Evolutionary conservation across 2,329 filamentous ascomycete species (phyloP), one percentile per base, ranked within the genome.

Genomic region (Lecanicillium sp.): DNA sequence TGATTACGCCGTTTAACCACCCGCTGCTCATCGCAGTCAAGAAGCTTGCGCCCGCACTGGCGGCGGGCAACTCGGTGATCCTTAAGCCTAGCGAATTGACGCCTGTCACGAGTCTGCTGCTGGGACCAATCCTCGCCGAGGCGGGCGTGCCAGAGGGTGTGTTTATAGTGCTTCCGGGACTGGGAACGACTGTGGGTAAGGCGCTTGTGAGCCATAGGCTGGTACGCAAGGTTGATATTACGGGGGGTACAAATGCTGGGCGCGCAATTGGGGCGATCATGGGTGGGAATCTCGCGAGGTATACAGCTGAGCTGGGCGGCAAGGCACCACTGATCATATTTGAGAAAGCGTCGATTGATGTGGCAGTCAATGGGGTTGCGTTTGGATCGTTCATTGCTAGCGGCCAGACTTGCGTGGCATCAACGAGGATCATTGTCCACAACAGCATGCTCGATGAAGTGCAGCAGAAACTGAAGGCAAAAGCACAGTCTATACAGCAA

Each of bases 391-490:
- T 77, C 49, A 66, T 77, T 15, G 76, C 75, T 6, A 75, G 73
- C 46, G 76, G 76, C 0, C 76, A 79, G 63, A 77, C 74, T 2
- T 79, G 76, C 53, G 85, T 85, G 47, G 85, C 85, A 6, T 83
- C 83, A 44, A 88, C 85, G 32, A 77, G 87, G 58, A 79, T 91
- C 60, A 81, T 89, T 62, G 85, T 90, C 17, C 79, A 90, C 55
- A 79, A 84, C 52, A 66, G 65, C 29, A 78, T 90, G 59, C 76
- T 86, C 58, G 74, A 81, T 56, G 70, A 77, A 58, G 81, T 90
- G 57, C 61, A 88, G 38, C 67, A 77, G 55, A 71, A 71, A 48
- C 84, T 91, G 62, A 78, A 73, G 65, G 68, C 70, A 58, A 84
- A 86, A 56, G 80, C 81, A 14, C 64, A 71, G n/a, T 76, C 71